Base-by-base conservation (phyloP, 257 asterid species). In the Linderniella brevidens region DNA sequence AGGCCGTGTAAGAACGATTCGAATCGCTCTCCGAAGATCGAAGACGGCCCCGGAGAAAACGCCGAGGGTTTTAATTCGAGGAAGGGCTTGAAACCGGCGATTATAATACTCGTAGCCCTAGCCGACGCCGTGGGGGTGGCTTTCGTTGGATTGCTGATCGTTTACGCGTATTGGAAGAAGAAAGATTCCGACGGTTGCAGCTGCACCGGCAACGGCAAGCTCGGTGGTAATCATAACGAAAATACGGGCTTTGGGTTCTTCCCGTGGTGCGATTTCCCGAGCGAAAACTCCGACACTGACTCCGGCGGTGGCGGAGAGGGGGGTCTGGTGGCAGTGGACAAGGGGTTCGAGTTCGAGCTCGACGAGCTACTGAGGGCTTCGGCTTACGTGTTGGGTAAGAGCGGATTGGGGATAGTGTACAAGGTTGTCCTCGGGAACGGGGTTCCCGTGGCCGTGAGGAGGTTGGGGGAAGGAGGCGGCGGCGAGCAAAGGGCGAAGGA, bases 401-500 rank as follows among this genome's bases (percentile, higher is more conserved):
- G 94, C 58, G 92, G 86, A 9, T 71, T 78, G 37, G 98, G 98
- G 12, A 84, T 88, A 46, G 82, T 88, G 19, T 88, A 88, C 60
- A 88, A 80, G 54, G 96, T 84, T 46, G 98, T 84, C 60, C 96
- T 88, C 8, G 93, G 79, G 60, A 93, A 70, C 42, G 93, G 96
- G 14, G 70, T 65, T 45, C 69, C 68, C 25, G 65, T 88, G 64
- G 96, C 98, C 0, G 98, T 88, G 5, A 68, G 95, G 49, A 67
- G 98, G 58, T 59, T 88, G 13, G 93, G 97, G 0, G 97, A 84
- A 66, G 95, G 95, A 15, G 98, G 86, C 66, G 98, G 96, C 1
- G 96, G 98, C 9, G 95, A 78, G 54, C 97, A 84, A 50, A 51
- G 93, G 77, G 80, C 72, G 40, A 88, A 80, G 72, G 97, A 88